Evolutionary conservation across 2,329 filamentous ascomycete species (phyloP).

Genomic region (Lithohypha guttulata): DNA sequence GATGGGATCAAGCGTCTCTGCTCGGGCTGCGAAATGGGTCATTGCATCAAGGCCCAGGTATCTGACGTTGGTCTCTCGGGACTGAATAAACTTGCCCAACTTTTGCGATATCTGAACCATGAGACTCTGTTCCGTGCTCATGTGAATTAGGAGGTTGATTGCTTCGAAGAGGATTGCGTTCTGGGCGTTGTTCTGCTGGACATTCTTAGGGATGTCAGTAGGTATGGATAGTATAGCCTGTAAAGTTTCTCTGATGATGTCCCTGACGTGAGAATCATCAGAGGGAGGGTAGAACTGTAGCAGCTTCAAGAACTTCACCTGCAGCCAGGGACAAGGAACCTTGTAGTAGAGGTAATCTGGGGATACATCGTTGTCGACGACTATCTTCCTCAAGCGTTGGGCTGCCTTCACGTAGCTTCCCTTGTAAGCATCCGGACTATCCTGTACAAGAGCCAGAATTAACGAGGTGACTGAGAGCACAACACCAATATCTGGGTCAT

Average conservation of each 20-base stretch:
- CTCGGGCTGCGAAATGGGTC: constrained; percentile 89
- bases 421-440: constrained; percentile 87
- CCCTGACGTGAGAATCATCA: constrained; percentile 83
- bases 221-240: constrained; percentile 85
- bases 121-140: constrained; percentile 85
- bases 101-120: constrained; percentile 93
- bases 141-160: constrained; percentile 94
- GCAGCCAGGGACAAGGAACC: constrained; percentile 97
- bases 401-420: constrained; percentile 91
- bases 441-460: constrained; percentile 87
- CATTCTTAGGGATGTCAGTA: constrained; percentile 91
- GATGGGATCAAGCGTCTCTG: constrained; percentile 91
- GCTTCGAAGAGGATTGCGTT: constrained; percentile 97
- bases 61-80: constrained; percentile 90
- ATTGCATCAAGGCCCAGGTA: constrained; percentile 95
- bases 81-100: constrained; percentile 91
- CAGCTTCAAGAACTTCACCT: constrained; percentile 83
- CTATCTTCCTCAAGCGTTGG: constrained; percentile 73
- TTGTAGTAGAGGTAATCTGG: constrained; percentile 97
- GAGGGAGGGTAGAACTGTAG: constrained; percentile 95
- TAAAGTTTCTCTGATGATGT: constrained; percentile 82
- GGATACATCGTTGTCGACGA: constrained; percentile 81
- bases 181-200: constrained; percentile 98
- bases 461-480: constrained; percentile 90
- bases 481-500: constrained; percentile 87